Conservation (phyloP, 495 filamentous ascomycete genomes). For the Copromyces sp. region DNA sequence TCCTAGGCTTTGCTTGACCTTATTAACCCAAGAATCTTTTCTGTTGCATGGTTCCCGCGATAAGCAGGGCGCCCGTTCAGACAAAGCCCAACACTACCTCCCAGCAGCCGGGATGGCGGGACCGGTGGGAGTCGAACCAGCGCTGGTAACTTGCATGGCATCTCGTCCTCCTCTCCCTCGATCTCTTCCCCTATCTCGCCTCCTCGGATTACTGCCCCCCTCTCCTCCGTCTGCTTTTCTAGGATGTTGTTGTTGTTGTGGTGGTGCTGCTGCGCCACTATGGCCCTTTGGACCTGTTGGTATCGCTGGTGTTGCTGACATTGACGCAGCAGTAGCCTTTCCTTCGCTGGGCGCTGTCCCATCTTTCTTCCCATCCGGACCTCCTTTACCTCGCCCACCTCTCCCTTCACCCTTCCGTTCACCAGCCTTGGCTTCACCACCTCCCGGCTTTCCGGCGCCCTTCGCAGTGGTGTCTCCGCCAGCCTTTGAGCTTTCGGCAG, state of each 20-base stretch:
- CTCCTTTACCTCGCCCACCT: slow-evolving; percentile 20
- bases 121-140: neutral
- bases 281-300: neutral
- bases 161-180: slow-evolving; percentile 6
- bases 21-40: neutral
- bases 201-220: neutral
- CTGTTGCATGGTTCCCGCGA: neutral
- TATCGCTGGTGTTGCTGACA: neutral
- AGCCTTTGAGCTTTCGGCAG: neutral
- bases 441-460: neutral
- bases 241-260: neutral
- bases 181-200: neutral
- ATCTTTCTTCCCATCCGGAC: slow-evolving; percentile 21
- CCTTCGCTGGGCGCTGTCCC: slow-evolving; percentile 1
- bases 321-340: neutral
- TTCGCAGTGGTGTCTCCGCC: neutral
- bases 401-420: slow-evolving; percentile 15
- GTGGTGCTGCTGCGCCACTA: neutral
- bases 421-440: neutral
- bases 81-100: neutral
- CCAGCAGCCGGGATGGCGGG: neutral
- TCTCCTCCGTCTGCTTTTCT: neutral
- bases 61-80: neutral
- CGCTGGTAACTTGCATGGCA: neutral
- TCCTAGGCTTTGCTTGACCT: neutral